A percentile compares a stretch with the other conserved stretches of the same genome.
These are phyloP conservation scores for Sphagnum fallax DNA, from an alignment of 228 moss, liverwort and hornwort genomes.

Conservation along the genomic window DNA sequence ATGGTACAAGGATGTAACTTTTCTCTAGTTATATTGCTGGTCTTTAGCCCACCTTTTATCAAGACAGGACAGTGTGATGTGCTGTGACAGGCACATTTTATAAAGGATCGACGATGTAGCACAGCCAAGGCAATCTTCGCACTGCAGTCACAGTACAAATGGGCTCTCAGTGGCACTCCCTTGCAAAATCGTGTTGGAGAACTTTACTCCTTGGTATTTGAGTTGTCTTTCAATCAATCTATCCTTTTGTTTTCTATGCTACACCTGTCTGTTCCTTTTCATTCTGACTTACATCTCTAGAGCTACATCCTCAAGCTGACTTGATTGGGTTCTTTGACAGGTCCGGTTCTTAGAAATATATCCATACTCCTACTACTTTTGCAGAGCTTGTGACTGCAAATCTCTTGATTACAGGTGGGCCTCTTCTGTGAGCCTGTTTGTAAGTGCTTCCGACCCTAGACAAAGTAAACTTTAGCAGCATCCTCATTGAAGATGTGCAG, in stretches of 20 bases:
- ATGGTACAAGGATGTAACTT: too few relatives aligned
- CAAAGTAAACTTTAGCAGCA: background rate
- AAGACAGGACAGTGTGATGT: too few relatives aligned
- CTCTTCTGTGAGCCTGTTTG: background rate
- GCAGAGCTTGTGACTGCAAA: conserved; percentile 54
- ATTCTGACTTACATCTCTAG: background rate
- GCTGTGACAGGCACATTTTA: conserved; percentile 45
- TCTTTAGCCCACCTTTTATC: too few relatives aligned
- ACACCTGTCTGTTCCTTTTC: background rate
- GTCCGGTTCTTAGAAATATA: conserved; percentile 53
- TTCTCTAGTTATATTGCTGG: too few relatives aligned
- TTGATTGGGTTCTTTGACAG: conserved; percentile 11
- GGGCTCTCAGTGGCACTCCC: conserved; percentile 72
- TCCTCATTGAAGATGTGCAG: background rate
- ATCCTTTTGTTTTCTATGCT: background rate
- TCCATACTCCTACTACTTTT: conserved; percentile 61
- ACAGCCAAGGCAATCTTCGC: conserved; percentile 55
- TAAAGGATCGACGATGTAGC: conserved; percentile 51
- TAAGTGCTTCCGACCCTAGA: background rate
- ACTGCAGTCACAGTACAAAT: conserved; percentile 42
- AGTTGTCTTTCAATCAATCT: background rate
- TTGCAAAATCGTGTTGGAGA: conserved; percentile 64
- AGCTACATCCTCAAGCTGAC: background rate
- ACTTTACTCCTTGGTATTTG: background rate
- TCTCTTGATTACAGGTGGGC: conserved; percentile 53